Evolutionary conservation across 169 alveolate species (phyloP).

Genomic region (Eimeria sp.): DNA sequence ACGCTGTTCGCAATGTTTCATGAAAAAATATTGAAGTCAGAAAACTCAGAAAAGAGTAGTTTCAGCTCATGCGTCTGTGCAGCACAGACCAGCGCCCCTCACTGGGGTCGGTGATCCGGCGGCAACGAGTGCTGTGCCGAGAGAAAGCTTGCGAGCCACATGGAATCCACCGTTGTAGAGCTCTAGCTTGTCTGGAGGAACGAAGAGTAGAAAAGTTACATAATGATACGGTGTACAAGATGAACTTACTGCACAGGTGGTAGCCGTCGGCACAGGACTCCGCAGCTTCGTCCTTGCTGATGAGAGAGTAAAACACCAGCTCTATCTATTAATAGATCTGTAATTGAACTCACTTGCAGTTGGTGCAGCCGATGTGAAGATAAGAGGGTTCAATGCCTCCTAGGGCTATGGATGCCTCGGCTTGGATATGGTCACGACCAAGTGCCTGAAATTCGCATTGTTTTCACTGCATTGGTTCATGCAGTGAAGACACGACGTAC

Average conservation of each 20-base stretch:
- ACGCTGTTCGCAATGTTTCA: neutral
- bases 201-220: too few species aligned
- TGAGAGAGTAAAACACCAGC: conserved; percentile 16
- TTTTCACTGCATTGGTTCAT: neutral
- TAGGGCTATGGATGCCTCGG: conserved; percentile 89
- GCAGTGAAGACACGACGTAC: neutral
- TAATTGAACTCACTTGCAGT: conserved; percentile 89
- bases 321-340: neutral
- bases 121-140: conserved; percentile 80
- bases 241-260: conserved; percentile 91
- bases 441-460: conserved; percentile 85
- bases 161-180: conserved; percentile 84
- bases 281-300: conserved; percentile 90
- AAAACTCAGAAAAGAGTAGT: conserved; percentile 23
- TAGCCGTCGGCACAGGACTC: conserved; percentile 92
- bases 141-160: conserved; percentile 81
- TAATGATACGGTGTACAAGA: neutral
- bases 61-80: conserved; percentile 71
- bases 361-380: conserved; percentile 92
- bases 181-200: conserved; percentile 74
- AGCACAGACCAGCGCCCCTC: conserved; percentile 84
- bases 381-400: conserved; percentile 94
- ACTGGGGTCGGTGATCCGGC: conserved; percentile 84
- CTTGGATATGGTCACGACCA: conserved; percentile 89
- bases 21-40: conserved; percentile 12